These are phyloP conservation scores for Exophiala spinifera DNA, from an alignment of 2,329 filamentous ascomycete genomes.

Conservation along the genomic window DNA sequence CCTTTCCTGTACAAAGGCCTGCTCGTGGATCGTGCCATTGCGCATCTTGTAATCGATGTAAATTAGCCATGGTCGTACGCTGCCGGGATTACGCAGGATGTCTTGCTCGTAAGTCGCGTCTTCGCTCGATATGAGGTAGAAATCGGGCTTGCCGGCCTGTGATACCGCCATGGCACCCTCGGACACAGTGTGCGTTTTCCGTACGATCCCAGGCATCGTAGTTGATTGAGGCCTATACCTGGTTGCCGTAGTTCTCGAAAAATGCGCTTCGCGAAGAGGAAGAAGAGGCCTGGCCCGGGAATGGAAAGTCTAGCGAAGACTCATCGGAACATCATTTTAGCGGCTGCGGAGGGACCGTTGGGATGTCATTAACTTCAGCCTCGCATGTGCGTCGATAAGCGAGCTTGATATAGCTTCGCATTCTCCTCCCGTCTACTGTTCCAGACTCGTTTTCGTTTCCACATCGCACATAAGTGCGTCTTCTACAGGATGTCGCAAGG, in stretches of 20 bases:
- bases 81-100: slow-evolving; percentile 77
- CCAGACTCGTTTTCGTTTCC: slow-evolving; percentile 33
- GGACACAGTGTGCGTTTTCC: slow-evolving; percentile 6
- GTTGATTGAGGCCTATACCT: neutral
- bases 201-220: slow-evolving; percentile 24
- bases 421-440: slow-evolving; percentile 7
- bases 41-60: slow-evolving; percentile 90
- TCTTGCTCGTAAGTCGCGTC: slow-evolving; percentile 97
- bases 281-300: neutral
- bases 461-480: neutral
- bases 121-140: slow-evolving; percentile 59
- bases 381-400: slow-evolving; percentile 9
- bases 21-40: slow-evolving; percentile 80
- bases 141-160: slow-evolving; percentile 21
- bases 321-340: slow-evolving; percentile 14
- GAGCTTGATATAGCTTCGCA: neutral
- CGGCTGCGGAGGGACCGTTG: slow-evolving; percentile 3
- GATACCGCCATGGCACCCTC: slow-evolving; percentile 15
- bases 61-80: slow-evolving; percentile 88
- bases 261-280: neutral
- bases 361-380: slow-evolving; percentile 9
- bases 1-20: slow-evolving; percentile 84
- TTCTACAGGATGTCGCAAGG: slow-evolving; percentile 23
- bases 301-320: slow-evolving; percentile 2
- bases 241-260: neutral